These are phyloP conservation scores for Scheffersomyces quercinus DNA, from an alignment of 1,139 yeast species.

Conservation along the genomic window DNA sequence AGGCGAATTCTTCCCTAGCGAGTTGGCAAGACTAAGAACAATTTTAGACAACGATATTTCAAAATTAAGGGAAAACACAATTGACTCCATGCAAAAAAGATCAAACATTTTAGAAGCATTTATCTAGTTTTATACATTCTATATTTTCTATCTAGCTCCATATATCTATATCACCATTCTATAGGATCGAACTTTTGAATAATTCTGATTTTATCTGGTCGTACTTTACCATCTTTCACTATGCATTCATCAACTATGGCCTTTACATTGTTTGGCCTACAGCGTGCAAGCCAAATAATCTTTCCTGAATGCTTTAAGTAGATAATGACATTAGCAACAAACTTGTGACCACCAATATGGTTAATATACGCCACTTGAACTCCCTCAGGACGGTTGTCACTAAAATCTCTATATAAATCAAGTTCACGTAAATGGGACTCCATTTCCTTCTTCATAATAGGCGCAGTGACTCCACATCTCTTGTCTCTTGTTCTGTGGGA, in stretches of 20 bases:
- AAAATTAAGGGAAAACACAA: conserved; percentile 30
- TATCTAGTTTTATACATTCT: conserved; percentile 5
- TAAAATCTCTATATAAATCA: conserved; percentile 70
- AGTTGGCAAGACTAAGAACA: conserved; percentile 49
- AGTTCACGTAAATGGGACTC: conserved; percentile 70
- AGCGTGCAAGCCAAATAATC: conserved; percentile 85
- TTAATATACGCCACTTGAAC: conserved; percentile 68
- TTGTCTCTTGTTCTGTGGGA: conserved; percentile 91
- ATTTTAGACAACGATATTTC: conserved; percentile 42
- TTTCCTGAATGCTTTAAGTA: conserved; percentile 68
- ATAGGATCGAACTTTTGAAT: conserved; percentile 55
- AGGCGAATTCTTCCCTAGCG: conserved; percentile 47
- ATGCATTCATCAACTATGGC: conserved; percentile 77
- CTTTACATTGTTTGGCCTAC: conserved; percentile 72
- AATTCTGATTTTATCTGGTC: conserved; percentile 69
- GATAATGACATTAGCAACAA: conserved; percentile 81
- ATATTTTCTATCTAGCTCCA: background rate
- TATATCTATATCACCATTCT: conserved; percentile 45
- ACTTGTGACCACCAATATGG: conserved; percentile 96
- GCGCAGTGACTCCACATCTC: conserved; percentile 92
- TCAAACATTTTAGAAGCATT: conserved; percentile 48
- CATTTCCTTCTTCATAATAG: conserved; percentile 80
- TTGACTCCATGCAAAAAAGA: conserved; percentile 50
- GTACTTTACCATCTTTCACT: conserved; percentile 61
- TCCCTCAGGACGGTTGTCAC: conserved; percentile 75